Evolutionary conservation across 2,329 filamentous ascomycete species (phyloP).

Genomic region (Microdochium trichocladiopsis): DNA sequence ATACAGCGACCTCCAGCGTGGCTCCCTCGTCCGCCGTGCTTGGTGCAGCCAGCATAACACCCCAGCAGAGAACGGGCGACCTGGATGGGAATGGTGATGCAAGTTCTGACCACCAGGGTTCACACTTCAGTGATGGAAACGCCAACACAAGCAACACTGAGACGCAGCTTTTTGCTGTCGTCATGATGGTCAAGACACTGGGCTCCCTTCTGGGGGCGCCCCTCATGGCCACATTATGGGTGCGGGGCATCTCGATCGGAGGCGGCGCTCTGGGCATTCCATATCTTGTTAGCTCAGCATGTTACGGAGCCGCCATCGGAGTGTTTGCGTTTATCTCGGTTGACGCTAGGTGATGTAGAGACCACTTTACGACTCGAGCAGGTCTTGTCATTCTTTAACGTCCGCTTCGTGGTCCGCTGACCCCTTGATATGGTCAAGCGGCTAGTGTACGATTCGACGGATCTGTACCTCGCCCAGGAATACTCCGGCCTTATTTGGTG

Average conservation of each 20-base stretch:
- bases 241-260: constrained; percentile 31
- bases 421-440: no score
- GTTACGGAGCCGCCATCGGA: constrained; percentile 26
- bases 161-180: constrained; percentile 39
- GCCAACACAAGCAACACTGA: constrained; percentile 13
- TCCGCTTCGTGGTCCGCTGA: no score
- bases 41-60: no score
- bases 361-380: no score
- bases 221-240: constrained; percentile 39
- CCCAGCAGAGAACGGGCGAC: constrained; percentile 1
- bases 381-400: no score
- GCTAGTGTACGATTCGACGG: no score
- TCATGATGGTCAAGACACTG: constrained; percentile 41
- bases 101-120: constrained; percentile 6
- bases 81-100: no score
- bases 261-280: constrained; percentile 28
- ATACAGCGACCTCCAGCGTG: no score
- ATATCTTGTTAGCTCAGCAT: constrained; percentile 29
- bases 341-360: no score
- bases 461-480: no score
- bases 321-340: constrained; percentile 24
- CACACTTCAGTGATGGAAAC: constrained; percentile 11
- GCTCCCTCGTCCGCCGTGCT: no score
- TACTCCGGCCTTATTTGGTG: no score
- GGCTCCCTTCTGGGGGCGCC: constrained; percentile 39